Evolutionary conservation across 2,329 filamentous ascomycete genomes (phyloP).

Genomic region (Salinomyces thailandicus): DNA sequence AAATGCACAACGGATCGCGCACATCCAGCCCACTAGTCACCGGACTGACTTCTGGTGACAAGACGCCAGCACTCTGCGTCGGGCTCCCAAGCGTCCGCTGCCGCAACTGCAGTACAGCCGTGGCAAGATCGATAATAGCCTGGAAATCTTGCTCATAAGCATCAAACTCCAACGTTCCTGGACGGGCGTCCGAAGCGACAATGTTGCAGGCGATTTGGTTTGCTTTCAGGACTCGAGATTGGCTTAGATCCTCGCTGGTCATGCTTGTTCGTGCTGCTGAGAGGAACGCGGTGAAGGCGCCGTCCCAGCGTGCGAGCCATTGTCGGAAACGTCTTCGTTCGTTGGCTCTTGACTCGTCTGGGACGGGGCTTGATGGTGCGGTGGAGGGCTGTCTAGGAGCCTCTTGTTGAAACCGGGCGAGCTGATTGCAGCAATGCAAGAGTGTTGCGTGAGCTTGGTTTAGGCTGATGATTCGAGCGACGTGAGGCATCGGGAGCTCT

Average conservation of each 20-base stretch:
- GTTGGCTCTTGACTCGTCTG: constrained; percentile 4
- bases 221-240: constrained; percentile 22
- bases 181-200: constrained; percentile 17
- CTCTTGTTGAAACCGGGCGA: constrained; percentile 4
- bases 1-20: constrained; percentile 17
- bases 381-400: not conserved
- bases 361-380: not conserved
- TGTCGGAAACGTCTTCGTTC: constrained; percentile 14
- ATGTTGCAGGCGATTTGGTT: constrained; percentile 24
- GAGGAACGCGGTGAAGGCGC: constrained; percentile 21
- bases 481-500: constrained; percentile 24
- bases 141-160: constrained; percentile 19
- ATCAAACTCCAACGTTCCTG: constrained; percentile 8
- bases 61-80: constrained; percentile 5
- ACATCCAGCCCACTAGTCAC: constrained; percentile 14
- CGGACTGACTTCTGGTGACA: constrained; percentile 5
- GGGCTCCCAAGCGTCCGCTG: not conserved
- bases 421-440: constrained; percentile 20
- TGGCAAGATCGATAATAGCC: constrained; percentile 22
- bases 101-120: constrained; percentile 13
- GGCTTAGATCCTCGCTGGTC: constrained; percentile 18
- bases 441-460: constrained; percentile 24
- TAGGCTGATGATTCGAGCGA: constrained; percentile 18
- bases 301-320: constrained; percentile 26
- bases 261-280: constrained; percentile 18